phyloP scores from a whole-genome alignment of 148 eudicot species.

The Nyssa sinensis region DNA sequence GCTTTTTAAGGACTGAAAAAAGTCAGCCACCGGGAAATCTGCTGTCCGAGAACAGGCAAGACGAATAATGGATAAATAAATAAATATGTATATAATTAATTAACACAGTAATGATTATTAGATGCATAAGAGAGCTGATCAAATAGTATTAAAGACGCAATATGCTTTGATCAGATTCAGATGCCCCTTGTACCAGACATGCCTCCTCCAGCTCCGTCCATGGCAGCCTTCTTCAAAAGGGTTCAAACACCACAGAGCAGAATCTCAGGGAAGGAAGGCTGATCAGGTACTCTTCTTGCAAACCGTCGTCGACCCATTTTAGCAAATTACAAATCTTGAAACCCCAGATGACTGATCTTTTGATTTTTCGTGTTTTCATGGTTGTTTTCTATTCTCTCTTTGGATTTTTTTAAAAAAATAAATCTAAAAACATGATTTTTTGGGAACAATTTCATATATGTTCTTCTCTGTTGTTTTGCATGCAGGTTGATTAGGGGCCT shows the following conservation, averaged over 20 bases:
- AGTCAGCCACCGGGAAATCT: too few relatives aligned
- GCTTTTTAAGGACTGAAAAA: too few relatives aligned
- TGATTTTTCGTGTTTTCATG: not conserved
- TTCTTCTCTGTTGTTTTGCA: not conserved
- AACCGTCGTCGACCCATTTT: constrained; percentile 35
- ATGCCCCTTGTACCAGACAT: not conserved
- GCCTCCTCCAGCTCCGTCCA: not conserved
- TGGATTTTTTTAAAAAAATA: not conserved
- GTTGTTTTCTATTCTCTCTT: not conserved
- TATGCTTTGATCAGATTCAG: not conserved
- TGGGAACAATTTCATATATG: not conserved
- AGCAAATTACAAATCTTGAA: constrained; percentile 5
- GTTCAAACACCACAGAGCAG: constrained; percentile 13
- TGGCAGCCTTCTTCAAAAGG: not conserved
- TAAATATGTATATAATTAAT: too few relatives aligned
- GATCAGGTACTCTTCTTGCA: constrained; percentile 24
- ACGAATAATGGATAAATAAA: too few relatives aligned
- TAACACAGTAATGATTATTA: too few relatives aligned
- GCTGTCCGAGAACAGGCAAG: too few relatives aligned
- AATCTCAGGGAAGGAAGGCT: constrained; percentile 9
- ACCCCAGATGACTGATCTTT: constrained; percentile 25
- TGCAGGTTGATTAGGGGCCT: constrained; percentile 1
- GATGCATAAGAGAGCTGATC: too few relatives aligned
- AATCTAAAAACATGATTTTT: not conserved
- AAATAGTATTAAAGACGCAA: too few relatives aligned